Percentiles rank a stretch among this genome's conserved stretches.
Evolutionary conservation across 148 eudicot genomes (phyloP).

Genomic region (Vaccinium darrowii): DNA sequence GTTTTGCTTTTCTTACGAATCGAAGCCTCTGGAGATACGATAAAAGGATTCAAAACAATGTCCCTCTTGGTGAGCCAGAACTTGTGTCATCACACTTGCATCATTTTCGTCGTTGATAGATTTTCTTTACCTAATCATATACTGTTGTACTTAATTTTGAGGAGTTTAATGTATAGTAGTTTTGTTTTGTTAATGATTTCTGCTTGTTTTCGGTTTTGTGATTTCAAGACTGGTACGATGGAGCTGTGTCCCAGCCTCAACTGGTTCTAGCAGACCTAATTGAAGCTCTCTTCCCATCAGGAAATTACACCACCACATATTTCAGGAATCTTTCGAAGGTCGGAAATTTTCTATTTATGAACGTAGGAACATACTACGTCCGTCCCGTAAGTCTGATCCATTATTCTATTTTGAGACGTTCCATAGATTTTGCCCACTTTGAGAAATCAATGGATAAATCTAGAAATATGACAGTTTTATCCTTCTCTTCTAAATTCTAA

Average conservation of each 20-base stretch:
- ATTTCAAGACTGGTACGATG: conserved; percentile 81
- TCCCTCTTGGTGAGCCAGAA: conserved; percentile 58
- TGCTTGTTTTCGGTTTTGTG: neutral
- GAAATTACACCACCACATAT: conserved; percentile 74
- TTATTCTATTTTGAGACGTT: neutral
- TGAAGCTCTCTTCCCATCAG: conserved; percentile 85
- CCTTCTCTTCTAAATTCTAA: too few relatives aligned
- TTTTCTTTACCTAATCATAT: neutral
- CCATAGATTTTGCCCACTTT: neutral
- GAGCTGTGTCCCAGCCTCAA: conserved; percentile 94
- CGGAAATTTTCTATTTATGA: neutral
- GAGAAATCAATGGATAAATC: neutral
- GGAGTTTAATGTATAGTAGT: neutral
- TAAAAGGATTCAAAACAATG: conserved; percentile 52
- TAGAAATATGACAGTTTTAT: too few relatives aligned
- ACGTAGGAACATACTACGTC: neutral
- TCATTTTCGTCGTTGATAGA: neutral
- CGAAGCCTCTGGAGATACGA: conserved; percentile 93
- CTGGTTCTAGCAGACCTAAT: conserved; percentile 77
- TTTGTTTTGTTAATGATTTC: neutral
- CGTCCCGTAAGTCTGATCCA: neutral
- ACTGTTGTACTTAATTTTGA: neutral
- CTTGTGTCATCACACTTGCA: conserved; percentile 2
- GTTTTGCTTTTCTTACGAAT: conserved; percentile 63
- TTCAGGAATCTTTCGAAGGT: conserved; percentile 88